Evolutionary conservation across 768 basidiomycete species (phyloP), one percentile per base, ranked within the genome.

Genomic region (Calvatia gigantea): DNA sequence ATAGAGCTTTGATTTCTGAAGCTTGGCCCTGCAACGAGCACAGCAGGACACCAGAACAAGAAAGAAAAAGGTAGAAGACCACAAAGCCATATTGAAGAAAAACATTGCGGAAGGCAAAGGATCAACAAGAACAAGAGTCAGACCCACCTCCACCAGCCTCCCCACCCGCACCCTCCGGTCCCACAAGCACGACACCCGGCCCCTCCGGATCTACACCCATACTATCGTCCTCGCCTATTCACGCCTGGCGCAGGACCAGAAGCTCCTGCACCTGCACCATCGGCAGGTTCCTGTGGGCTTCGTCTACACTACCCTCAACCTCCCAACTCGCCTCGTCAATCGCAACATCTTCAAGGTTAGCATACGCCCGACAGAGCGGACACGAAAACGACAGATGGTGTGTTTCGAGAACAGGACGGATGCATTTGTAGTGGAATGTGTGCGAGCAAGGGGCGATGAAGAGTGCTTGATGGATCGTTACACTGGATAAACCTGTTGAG

Each of bases 371-470:
- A 69, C 96, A 98, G 6, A 98, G 82, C 0, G 96, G 96, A 64
- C 96, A 98, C 12, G 85, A 91, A 74, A 98, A 98, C 5, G 91
- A 90, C 0, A 94, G 92, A 62, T 94, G 85, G 70, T 98, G 93
- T 15, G 81, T 72, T 61, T 91, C 82, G 38, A 98, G 78, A 7
- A 98, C n/a, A n/a, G 78, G 1, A 95, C 95, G 84, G 58, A 98
- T 94, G 69, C 96, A 98, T 70, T 97, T 98, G 82, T 91, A 94
- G 73, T 94, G 92, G 76, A 91, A 92, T 0, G 93, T 87, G 69
- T 98, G 96, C 1, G 91, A 94, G 72, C 96, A 98, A 0, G 96
- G 96, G n/a, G n/a, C 93, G 67, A 98, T 94, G 75, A 98, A 98
- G 42, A 98, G 83, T 0, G 94, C 89, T 70, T 98, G 96, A 59